Evolutionary conservation across 306 rosid genomes (phyloP).

Genomic region (Glycine latifolia): DNA sequence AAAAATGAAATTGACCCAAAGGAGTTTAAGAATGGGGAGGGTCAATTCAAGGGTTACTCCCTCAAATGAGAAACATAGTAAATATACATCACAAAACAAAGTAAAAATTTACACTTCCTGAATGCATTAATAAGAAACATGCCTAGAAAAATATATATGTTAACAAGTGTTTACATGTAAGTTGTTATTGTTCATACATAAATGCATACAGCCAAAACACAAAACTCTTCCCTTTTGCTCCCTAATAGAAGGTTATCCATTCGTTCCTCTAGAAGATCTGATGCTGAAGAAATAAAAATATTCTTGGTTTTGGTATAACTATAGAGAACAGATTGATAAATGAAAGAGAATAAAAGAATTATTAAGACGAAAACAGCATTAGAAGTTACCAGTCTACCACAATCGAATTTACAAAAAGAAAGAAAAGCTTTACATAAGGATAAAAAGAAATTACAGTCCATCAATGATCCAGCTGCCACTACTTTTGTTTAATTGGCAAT

Average conservation of each 20-base stretch:
- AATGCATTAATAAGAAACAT: background rate
- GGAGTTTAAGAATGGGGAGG: background rate
- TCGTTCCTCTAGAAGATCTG: conserved; percentile 23
- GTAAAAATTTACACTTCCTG: conserved; percentile 14
- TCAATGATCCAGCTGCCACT: conserved; percentile 75
- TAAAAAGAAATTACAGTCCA: conserved; percentile 71
- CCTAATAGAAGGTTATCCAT: background rate
- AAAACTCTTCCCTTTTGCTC: background rate
- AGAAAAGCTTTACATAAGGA: conserved; percentile 3
- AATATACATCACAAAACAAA: background rate
- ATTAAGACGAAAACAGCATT: background rate
- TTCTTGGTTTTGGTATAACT: conserved; percentile 8
- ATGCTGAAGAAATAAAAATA: background rate
- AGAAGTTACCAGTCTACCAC: background rate
- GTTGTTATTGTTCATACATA: conserved; percentile 5
- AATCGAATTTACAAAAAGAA: conserved; percentile 30
- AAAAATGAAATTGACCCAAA: too few species aligned
- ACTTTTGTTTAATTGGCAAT: conserved; percentile 64
- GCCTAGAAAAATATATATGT: background rate
- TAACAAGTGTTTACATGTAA: background rate
- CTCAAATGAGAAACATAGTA: background rate
- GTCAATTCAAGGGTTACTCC: conserved; percentile 11
- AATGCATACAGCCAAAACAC: background rate
- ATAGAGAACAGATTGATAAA: conserved; percentile 1
- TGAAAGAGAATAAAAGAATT: conserved; percentile 9